Conservation (phyloP, 139 green algal genomes). For the Deuterostichococcus epilithicus region DNA sequence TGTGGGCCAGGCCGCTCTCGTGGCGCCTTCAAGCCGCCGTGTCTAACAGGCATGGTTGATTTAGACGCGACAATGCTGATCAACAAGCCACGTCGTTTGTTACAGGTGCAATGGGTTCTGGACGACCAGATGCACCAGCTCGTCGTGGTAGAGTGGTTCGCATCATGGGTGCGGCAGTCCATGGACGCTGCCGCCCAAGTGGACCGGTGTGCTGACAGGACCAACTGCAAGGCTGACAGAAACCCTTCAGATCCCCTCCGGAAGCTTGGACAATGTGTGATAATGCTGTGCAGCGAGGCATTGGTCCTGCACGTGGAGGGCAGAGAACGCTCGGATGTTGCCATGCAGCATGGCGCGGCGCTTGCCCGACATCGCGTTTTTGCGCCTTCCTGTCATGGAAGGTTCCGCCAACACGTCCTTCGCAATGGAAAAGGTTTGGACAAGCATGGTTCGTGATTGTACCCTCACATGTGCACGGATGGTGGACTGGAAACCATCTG, state of each 20-base stretch:
- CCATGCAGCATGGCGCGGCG: background rate
- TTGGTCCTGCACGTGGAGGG: background rate
- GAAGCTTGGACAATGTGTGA: background rate
- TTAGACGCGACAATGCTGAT: too few species aligned
- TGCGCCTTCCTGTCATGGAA: background rate
- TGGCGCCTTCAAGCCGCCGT: too few species aligned
- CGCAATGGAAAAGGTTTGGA: slow-evolving; percentile 2
- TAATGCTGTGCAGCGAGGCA: background rate
- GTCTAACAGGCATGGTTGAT: too few species aligned
- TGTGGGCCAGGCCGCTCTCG: too few species aligned
- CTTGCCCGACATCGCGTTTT: background rate
- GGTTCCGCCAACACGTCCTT: background rate
- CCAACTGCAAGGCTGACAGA: background rate
- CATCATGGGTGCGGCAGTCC: background rate
- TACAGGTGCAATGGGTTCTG: slow-evolving; percentile 9
- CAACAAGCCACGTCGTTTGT: too few species aligned
- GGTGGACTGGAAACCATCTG: background rate
- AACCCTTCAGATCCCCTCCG: background rate
- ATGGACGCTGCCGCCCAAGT: background rate
- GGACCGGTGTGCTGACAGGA: background rate
- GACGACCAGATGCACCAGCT: background rate
- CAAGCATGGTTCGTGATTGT: background rate
- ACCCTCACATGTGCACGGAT: background rate
- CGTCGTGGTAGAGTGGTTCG: slow-evolving; percentile 1
- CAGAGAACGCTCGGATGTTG: background rate